phyloP scores from a whole-genome alignment of 495 filamentous ascomycete genomes.

The Aspergillus biplanus region DNA sequence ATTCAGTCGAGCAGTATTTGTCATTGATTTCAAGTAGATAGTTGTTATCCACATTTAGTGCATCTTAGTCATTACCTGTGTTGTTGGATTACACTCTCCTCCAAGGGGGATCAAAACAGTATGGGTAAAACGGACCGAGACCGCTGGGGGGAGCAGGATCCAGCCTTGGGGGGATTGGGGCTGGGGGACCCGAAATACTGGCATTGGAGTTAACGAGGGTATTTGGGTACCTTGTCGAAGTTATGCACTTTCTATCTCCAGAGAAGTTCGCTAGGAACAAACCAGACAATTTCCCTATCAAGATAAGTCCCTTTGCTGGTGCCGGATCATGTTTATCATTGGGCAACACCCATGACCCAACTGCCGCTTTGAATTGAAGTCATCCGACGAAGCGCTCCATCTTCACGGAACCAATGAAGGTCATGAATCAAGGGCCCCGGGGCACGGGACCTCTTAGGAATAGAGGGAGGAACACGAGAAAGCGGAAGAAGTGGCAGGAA shows the following conservation, averaged over 20 bases:
- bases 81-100: constrained; percentile 4
- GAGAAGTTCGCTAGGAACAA: too few relatives aligned
- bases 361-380: background rate
- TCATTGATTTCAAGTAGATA: constrained; percentile 4
- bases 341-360: background rate
- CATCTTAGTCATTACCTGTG: background rate
- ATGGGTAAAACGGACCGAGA: background rate
- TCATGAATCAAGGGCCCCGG: constrained; percentile 19
- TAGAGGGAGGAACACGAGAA: background rate
- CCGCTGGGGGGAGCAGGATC: background rate
- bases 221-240: too few relatives aligned
- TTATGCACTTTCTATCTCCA: too few relatives aligned
- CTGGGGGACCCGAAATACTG: background rate
- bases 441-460: constrained; percentile 15
- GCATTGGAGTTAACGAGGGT: too few relatives aligned
- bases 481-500: background rate
- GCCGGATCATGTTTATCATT: too few relatives aligned
- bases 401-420: constrained; percentile 16
- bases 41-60: background rate
- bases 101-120: background rate
- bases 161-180: background rate
- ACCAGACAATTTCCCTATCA: too few relatives aligned
- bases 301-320: too few relatives aligned
- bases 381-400: constrained; percentile 12
- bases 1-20: background rate